phyloP scores from a whole-genome alignment of 768 basidiomycete genomes.

The Suillus bovinus region DNA sequence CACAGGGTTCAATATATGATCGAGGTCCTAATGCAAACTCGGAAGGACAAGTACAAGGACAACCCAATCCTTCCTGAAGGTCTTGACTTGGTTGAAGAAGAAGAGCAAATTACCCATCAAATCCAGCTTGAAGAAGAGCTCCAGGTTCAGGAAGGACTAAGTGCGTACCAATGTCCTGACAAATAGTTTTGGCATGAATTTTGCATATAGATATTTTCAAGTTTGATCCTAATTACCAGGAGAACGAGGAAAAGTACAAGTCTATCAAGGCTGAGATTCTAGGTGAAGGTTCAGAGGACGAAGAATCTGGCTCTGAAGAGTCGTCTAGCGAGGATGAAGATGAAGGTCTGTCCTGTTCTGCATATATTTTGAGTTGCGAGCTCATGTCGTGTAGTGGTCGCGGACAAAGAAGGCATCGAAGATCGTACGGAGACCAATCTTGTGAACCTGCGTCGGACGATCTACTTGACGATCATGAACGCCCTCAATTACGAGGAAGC shows the following conservation, averaged over 20 bases:
- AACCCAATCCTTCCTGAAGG: constrained; percentile 95
- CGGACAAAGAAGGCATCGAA: constrained; percentile 86
- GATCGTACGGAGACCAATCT: constrained; percentile 95
- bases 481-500: constrained; percentile 98
- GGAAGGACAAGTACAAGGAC: constrained; percentile 99
- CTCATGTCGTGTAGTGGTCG: constrained; percentile 48
- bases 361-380: constrained; percentile 30
- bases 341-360: constrained; percentile 27
- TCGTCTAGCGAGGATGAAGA: constrained; percentile 69
- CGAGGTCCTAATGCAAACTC: constrained; percentile 97
- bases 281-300: constrained; percentile 81
- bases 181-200: constrained; percentile 13
- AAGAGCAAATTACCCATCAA: constrained; percentile 96
- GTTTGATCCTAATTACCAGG: constrained; percentile 79
- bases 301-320: constrained; percentile 62
- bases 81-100: constrained; percentile 94
- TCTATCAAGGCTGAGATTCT: constrained; percentile 92
- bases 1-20: constrained; percentile 99
- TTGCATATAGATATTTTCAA: constrained; percentile 84
- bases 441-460: constrained; percentile 89
- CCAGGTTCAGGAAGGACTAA: constrained; percentile 91
- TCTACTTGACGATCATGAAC: constrained; percentile 99
- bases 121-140: constrained; percentile 92
- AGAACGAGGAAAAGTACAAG: constrained; percentile 94
- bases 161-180: constrained; percentile 39